phyloP scores from a whole-genome alignment of 805 yeast species.

The Scheffersomyces lignosus region DNA sequence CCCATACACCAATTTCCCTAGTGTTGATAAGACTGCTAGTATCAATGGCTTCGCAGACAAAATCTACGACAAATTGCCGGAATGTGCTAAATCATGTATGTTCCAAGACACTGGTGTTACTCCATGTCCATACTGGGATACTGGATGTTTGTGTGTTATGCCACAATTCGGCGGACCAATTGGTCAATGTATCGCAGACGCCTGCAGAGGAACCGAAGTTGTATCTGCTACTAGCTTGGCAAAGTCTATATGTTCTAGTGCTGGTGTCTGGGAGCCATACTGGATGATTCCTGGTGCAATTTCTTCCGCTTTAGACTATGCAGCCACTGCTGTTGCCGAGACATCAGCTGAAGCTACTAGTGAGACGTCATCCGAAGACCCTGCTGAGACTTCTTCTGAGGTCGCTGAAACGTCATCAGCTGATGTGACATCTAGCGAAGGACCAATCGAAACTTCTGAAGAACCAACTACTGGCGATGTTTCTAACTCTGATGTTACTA shows the following conservation, averaged over 20 bases:
- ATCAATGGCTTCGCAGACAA: constrained; percentile 43
- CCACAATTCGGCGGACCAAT: constrained; percentile 24
- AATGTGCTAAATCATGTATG: constrained; percentile 38
- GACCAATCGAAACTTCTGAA: neutral
- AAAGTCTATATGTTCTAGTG: constrained; percentile 38
- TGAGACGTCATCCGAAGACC: neutral
- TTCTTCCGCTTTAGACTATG: constrained; percentile 26
- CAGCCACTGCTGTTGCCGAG: constrained; percentile 16
- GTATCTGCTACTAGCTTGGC: constrained; percentile 1
- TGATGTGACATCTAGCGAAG: neutral
- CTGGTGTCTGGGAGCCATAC: constrained; percentile 33
- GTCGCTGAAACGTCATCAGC: neutral
- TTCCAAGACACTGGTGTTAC: constrained; percentile 27
- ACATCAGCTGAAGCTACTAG: constrained; percentile 3
- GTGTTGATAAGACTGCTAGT: constrained; percentile 40
- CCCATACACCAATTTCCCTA: constrained; percentile 40
- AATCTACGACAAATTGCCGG: constrained; percentile 31
- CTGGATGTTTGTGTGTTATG: constrained; percentile 45
- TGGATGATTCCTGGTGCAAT: constrained; percentile 49
- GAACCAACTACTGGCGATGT: no score
- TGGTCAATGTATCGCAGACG: constrained; percentile 1
- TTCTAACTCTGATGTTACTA: neutral
- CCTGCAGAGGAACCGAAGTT: constrained; percentile 1
- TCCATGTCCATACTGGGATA: constrained; percentile 47
- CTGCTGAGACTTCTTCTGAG: neutral